Conservation (phyloP, 2,329 filamentous ascomycete genomes). For the Nemania sp. region DNA sequence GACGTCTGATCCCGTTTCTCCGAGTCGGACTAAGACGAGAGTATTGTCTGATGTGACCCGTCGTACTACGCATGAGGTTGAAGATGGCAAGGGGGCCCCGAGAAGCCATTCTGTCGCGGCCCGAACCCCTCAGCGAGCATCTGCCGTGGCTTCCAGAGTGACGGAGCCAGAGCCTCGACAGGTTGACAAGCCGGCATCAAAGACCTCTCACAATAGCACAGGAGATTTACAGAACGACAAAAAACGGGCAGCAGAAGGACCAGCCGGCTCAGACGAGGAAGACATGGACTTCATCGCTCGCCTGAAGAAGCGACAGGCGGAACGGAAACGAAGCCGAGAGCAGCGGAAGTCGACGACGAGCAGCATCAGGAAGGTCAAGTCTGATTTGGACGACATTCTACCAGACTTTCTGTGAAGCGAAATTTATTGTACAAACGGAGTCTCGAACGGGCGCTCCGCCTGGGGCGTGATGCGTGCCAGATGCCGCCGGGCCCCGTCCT, state of each 20-base stretch:
- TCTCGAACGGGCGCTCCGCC: constrained; percentile 78
- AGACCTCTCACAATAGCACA: neutral
- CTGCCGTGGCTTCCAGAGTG: neutral
- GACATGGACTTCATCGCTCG: constrained; percentile 31
- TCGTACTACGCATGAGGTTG: constrained; percentile 31
- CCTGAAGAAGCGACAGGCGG: constrained; percentile 34
- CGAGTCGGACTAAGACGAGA: neutral
- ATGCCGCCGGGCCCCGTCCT: constrained; percentile 76
- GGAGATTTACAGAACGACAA: neutral
- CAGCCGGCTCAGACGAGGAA: constrained; percentile 23
- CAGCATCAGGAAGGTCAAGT: constrained; percentile 22
- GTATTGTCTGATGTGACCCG: constrained; percentile 17
- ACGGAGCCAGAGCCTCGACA: neutral
- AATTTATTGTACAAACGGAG: constrained; percentile 46
- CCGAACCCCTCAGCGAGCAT: neutral
- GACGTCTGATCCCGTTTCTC: neutral
- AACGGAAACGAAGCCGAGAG: constrained; percentile 30
- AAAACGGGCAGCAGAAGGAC: constrained; percentile 18
- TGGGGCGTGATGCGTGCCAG: constrained; percentile 82
- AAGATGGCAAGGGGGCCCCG: neutral
- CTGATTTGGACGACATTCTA: constrained; percentile 31
- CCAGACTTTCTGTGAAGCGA: constrained; percentile 36
- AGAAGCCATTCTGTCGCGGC: neutral
- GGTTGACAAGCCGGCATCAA: neutral
- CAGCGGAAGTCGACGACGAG: constrained; percentile 28